A percentile compares a stretch with the other conserved stretches of the same genome.
Evolutionary conservation across 345 rosid genomes (phyloP).

Genomic region (Eucalyptus regnans): DNA sequence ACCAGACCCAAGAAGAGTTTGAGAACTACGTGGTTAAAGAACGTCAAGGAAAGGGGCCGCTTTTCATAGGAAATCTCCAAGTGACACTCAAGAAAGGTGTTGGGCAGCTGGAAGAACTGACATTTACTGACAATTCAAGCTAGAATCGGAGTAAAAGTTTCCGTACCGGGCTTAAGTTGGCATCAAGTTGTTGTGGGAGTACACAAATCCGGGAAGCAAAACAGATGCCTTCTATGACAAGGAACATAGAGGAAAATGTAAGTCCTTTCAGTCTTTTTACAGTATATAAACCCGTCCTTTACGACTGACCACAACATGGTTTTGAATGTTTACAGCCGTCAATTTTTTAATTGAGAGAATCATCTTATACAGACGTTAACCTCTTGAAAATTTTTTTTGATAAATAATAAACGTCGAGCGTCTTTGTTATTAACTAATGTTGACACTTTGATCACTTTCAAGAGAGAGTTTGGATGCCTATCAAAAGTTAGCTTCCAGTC

Average conservation of each 20-base stretch:
- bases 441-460: neutral
- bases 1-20: too few relatives aligned
- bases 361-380: accelerated
- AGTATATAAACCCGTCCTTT: neutral
- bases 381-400: too few relatives aligned
- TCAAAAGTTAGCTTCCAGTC: neutral
- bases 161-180: neutral
- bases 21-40: too few relatives aligned
- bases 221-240: constrained; percentile 19
- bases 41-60: accelerated
- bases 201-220: constrained; percentile 18
- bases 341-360: accelerated
- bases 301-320: neutral
- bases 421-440: too few relatives aligned
- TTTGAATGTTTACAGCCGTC: neutral
- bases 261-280: neutral
- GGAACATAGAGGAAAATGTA: constrained; percentile 28
- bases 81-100: too few relatives aligned
- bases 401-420: too few relatives aligned
- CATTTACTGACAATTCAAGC: neutral
- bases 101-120: too few relatives aligned
- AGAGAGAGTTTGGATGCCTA: neutral
- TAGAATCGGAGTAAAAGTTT: neutral
- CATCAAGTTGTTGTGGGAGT: neutral
- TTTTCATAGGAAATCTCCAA: too few relatives aligned